Base-by-base conservation (phyloP, 2,329 filamentous ascomycete species). In the Anisogramma anomala region DNA sequence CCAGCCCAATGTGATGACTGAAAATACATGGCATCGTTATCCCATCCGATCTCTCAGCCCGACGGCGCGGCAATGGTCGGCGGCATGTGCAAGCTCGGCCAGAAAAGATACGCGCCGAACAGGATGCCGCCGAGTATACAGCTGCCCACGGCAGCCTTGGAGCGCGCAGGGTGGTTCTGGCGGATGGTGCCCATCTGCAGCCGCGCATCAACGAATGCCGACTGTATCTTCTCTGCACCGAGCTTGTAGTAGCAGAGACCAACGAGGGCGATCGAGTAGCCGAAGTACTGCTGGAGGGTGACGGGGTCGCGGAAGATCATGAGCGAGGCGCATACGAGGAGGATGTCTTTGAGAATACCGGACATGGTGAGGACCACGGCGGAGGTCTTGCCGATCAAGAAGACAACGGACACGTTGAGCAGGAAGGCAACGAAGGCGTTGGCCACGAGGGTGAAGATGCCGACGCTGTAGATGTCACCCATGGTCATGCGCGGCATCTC, bases 391-490 rank as follows among this genome's bases (percentile, higher is more conserved):
- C 79, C 79, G 55, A 84, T 84, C 54, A 87, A 59, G 67, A 86
- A 84, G 28, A 87, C 82, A 19, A 86, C 82, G 3, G 82, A 84
- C 35, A 86, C 78, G 62, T 87, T 87, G 47, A 87, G 69, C 52
- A 81, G 63, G 64, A 87, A 85, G 23, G 82, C 82, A 51, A 82
- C 73, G 39, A 77, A 66, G 43, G 81, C 83, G 59, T 86, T 87
- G 40, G 75, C 61, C 53, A 85, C 63, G 53, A 87, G 78, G 11
- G 73, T 79, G 53, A 76, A 71, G 39, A 80, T 63, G 42, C 82
- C 83, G 39, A 87, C 79, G 45, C 74, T 66, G 64, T 80, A 72
- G 46, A 87, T 68, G 49, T 86, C 78, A 30, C 61, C 66, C 64
- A 83, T 72, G 39, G 68, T 68, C 57, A 84, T 71, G 45, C 63